Evolutionary conservation across 371 early-diverging fungal species (phyloP), one percentile per base, ranked within the genome.

Genomic region (Apophysomyces elegans): DNA sequence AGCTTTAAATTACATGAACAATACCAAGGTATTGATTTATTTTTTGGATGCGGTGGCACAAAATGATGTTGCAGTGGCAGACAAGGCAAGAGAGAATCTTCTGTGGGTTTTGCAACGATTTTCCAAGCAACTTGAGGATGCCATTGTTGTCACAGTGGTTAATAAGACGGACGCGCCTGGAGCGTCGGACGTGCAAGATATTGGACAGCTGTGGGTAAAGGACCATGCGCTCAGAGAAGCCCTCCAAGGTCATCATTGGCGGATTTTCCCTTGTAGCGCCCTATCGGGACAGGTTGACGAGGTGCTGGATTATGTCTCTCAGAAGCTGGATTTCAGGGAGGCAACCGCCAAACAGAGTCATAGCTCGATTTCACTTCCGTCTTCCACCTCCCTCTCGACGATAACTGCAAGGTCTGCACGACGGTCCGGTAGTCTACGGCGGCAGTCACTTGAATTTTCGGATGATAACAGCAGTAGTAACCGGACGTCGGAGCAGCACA

Each of bases 171-270:
- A 67, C 43, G 56, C 58, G 16, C 32, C 41, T 37, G 60, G 38
- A 6, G 66, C 68, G 6, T 66, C 74, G 54, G 74, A 72, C 47
- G 70, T 74, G 9, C 79, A 76, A 37, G 74, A 74, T 59, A 69
- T 79, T n/a, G 79, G 71, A 4, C 59, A 69, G 13, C 12, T 36
- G 11, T 79, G 79, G 79, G 63, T 68, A 16, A 61, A 66, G 1
- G 75, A 79, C 43, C 59, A 59, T 9, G 4, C 0, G 9, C 50
- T 76, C 5, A 70, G 65, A 36, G 56, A 45, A 11, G 58, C 65
- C 21, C 44, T 79, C 12, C 57, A 68, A 26, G 73, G 69, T 1
- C 79, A 79, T 56, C 66, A 72, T 18, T 79, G 79, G 79, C 65
- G 79, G 1, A 59, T 79, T 16, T 79, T 79, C 59, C 37, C 71